Percentiles rank a stretch among this genome's conserved stretches.
Evolutionary conservation across 306 rosid species (phyloP).

Genomic region (Citrullus mucosospermus): DNA sequence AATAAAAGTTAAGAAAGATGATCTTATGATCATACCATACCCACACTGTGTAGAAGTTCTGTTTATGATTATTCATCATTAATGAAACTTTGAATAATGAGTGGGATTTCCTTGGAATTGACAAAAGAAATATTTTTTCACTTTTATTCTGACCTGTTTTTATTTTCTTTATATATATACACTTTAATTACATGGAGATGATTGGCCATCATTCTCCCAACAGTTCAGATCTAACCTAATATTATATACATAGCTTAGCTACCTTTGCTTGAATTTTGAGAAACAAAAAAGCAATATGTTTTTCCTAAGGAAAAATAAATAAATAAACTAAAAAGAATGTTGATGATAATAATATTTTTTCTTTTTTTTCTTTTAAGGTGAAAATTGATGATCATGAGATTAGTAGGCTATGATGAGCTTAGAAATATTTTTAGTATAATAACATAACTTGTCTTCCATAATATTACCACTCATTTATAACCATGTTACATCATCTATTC

Average conservation of each 20-base stretch:
- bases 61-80: neutral
- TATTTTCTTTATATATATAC: neutral
- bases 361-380: neutral
- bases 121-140: neutral
- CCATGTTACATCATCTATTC: neutral
- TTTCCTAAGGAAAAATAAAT: neutral
- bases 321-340: too few species aligned
- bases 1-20: neutral
- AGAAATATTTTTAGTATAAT: neutral
- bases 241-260: neutral
- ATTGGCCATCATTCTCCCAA: conserved; percentile 4
- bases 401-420: neutral
- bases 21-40: neutral
- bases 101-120: conserved; percentile 1
- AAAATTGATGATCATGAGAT: neutral
- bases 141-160: neutral
- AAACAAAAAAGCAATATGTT: neutral
- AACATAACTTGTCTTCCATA: neutral
- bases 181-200: neutral
- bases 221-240: neutral
- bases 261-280: conserved; percentile 6
- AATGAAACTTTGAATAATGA: conserved; percentile 1
- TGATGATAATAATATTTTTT: too few species aligned
- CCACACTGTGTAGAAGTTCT: neutral
- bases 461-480: neutral